Conservation (phyloP, 345 rosid species). For the Eutrema yunnanense region DNA sequence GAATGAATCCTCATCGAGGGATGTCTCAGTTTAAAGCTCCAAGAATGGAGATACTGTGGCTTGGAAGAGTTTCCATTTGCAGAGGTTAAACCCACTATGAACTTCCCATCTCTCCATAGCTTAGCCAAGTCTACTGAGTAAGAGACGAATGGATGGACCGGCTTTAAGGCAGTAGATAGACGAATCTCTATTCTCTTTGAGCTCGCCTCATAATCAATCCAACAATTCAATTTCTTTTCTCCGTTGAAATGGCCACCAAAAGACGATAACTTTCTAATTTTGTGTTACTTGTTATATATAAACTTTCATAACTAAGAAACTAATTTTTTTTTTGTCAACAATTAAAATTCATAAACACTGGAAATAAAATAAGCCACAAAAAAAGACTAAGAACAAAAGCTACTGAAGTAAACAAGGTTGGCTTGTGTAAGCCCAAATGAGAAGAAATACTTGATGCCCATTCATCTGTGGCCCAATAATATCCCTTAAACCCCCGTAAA, state of each 20-base stretch:
- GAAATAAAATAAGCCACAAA: too few species aligned
- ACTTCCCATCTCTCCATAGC: constrained; percentile 47
- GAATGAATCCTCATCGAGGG: constrained; percentile 73
- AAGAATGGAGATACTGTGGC: constrained; percentile 48
- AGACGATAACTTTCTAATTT: constrained; percentile 21
- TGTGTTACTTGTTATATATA: neutral
- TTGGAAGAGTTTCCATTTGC: constrained; percentile 57
- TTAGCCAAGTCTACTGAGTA: constrained; percentile 54
- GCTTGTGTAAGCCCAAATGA: neutral
- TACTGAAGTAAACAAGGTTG: neutral
- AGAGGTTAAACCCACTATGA: constrained; percentile 62
- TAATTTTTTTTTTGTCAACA: too few species aligned
- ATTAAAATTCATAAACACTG: too few species aligned
- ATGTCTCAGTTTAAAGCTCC: constrained; percentile 58
- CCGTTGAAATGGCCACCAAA: constrained; percentile 7
- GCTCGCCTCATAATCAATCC: constrained; percentile 87
- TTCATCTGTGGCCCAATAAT: neutral
- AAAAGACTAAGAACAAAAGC: too few species aligned
- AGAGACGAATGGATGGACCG: constrained; percentile 56
- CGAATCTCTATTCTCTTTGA: constrained; percentile 76
- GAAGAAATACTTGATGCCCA: neutral
- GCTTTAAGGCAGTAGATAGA: constrained; percentile 38
- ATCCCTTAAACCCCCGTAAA: neutral
- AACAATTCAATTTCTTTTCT: constrained; percentile 53
- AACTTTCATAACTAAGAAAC: too few species aligned